These are phyloP conservation scores for Diplodia intermedia DNA, from an alignment of 2,329 filamentous ascomycete genomes.

Conservation along the genomic window DNA sequence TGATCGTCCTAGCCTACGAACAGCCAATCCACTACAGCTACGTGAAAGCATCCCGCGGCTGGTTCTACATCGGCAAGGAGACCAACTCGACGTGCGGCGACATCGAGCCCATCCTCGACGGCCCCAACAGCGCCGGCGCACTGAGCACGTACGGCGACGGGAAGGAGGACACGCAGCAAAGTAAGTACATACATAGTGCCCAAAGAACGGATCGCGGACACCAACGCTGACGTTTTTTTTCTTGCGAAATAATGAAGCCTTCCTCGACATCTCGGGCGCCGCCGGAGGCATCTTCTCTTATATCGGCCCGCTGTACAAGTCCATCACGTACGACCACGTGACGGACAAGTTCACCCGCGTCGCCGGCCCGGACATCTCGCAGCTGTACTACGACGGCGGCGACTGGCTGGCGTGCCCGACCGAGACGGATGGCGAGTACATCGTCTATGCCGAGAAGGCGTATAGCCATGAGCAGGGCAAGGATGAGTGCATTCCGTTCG, in stretches of 20 bases:
- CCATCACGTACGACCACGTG: neutral
- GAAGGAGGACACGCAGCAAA: slow-evolving; percentile 8
- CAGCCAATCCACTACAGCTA: slow-evolving; percentile 21
- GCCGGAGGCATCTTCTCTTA: slow-evolving; percentile 10
- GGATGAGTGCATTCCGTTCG: slow-evolving; percentile 4
- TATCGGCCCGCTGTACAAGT: neutral
- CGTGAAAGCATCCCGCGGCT: slow-evolving; percentile 11
- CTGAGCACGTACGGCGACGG: slow-evolving; percentile 6
- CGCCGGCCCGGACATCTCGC: slow-evolving; percentile 1
- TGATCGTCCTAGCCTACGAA: slow-evolving; percentile 4
- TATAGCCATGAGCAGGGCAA: neutral
- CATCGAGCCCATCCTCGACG: slow-evolving; percentile 1
- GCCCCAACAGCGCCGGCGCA: neutral
- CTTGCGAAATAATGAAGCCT: neutral
- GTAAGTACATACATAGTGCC: neutral
- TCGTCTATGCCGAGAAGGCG: slow-evolving; percentile 4
- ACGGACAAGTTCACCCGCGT: slow-evolving; percentile 11
- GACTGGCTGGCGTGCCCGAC: slow-evolving; percentile 17
- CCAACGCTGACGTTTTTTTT: neutral
- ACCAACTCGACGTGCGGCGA: slow-evolving; percentile 18
- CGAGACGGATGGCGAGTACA: neutral
- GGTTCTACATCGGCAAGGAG: slow-evolving; percentile 21
- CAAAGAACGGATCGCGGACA: too few relatives aligned
- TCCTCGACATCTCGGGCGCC: slow-evolving; percentile 18
- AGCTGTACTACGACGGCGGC: slow-evolving; percentile 20